Base-by-base conservation (phyloP, 169 alveolate species). In the Theileria annulata region DNA sequence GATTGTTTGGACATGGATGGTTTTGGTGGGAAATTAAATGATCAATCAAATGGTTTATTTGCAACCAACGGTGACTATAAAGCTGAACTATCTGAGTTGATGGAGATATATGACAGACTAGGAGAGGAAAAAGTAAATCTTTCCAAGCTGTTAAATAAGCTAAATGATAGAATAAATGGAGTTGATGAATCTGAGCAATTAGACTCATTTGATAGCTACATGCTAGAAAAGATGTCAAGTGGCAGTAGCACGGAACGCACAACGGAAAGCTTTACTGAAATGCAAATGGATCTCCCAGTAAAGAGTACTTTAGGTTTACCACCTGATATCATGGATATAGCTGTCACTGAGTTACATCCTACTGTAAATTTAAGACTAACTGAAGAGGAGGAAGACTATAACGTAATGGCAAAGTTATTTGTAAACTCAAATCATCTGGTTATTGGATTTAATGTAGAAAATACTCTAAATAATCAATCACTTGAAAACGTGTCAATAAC, bases 311-410 rank as follows among this genome's bases (percentile, higher is more conserved):
- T 19, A 56, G 66, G 35, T 56, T 6, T 68, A 21, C 76, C 76
- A 25, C 37, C 42, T n/a, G 27, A 68, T 21, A n/a, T 68, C 3
- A 21, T 6, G 8, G 62, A 42, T 3, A 23, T 35, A 8, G 31
- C 31, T 30, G 66, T n/a, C 15, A 81, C 48, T 13, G 31, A 23
- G 21, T 12, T 85, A 66, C 71, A 75, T 28, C 69, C 87, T 8
- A 86, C 92, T 5, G 74, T 74, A n/a, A 59, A 69, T 21, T 59
- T 75, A 33, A 84, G 86, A 37, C 75, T 93, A 54, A 93, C 96
- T 48, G 96, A 93, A 56, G 93, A 88, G 69, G 96, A 93, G 75
- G 94, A 92, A 47, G 96, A 93, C 60, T 93, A 93, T 66, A 82
- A 90, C 31, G 96, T 93, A 19, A 67, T 74, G 48, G 91, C 71